Evolutionary conservation across 139 green algal species (phyloP), one percentile per base, ranked within the genome.

Genomic region (Haematococcus sp.): DNA sequence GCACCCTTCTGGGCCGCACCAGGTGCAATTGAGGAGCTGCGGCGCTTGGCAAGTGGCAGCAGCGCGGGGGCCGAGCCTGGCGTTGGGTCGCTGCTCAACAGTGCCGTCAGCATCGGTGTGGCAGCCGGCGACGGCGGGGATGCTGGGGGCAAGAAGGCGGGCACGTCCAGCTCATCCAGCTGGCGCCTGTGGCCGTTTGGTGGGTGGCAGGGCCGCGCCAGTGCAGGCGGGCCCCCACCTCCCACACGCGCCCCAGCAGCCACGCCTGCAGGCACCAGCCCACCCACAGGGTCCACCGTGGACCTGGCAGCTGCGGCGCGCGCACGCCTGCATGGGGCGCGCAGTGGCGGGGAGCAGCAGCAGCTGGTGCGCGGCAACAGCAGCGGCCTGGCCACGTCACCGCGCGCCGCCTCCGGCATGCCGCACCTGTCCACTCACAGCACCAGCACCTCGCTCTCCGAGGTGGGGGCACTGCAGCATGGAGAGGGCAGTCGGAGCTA

Each of bases 131-230:
- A 64, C 40, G 55, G 64, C 67, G 23, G 71, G 49, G 34, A 71
- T 56, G 68, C 30, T 61, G 46, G 35, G 60, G 22, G 69, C 33
- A 40, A 25, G 32, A 68, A 16, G 63, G 32, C 32, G 52, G 63
- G 33, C 31, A 17, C 13, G 63, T 4, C 7, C 9, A 22, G 4
- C 17, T 55, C n/a, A 31, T n/a, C 33, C 33, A 70, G 63, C 33
- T 90, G 86, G 86, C 72, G 76, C 51, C 35, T 91, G 25, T 91
- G 86, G 86, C 78, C 81, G 2, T 89, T 91, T 59, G 73, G 76
- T 0, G 55, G 58, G 2, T 85, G 80, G 67, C 68, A 76, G 1
- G 75, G 64, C 4, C 11, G 34, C 33, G 31, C 7, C 67, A 73
- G 25, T 4, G 35, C 58, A 43, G 44, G 15, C 11, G 40, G 40